Evolutionary conservation across 495 filamentous ascomycete genomes (phyloP).

Genomic region (Talaromyces stipitatus): DNA sequence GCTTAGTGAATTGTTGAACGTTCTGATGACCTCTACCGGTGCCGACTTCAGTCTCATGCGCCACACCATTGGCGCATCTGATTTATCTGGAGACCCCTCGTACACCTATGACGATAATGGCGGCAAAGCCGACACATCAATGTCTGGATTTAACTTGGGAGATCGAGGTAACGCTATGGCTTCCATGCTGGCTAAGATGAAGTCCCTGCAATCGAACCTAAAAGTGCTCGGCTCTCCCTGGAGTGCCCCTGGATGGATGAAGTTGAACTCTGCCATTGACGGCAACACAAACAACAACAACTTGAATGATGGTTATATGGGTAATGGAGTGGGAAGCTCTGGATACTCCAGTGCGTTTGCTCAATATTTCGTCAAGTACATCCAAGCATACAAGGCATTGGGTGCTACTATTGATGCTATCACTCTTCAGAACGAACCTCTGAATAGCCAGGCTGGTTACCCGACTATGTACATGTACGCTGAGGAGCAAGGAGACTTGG

Average conservation of each 20-base stretch:
- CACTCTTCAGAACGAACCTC: constrained; percentile 52
- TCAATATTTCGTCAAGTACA: constrained; percentile 50
- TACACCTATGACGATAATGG: constrained; percentile 48
- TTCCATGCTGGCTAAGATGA: constrained; percentile 26
- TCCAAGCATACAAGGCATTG: constrained; percentile 37
- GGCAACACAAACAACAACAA: constrained; percentile 43
- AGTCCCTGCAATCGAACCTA: constrained; percentile 12
- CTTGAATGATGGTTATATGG: constrained; percentile 32
- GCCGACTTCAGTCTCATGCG: constrained; percentile 44
- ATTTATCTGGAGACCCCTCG: constrained; percentile 37
- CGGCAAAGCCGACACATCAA: constrained; percentile 24
- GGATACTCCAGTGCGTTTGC: constrained; percentile 31
- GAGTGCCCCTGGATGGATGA: constrained; percentile 53
- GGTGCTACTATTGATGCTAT: constrained; percentile 46
- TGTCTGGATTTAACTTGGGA: constrained; percentile 40
- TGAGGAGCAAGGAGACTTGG: constrained; percentile 38
- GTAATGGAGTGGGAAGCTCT: neutral
- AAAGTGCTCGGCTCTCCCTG: constrained; percentile 46
- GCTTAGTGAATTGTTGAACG: constrained; percentile 31
- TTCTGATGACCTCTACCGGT: constrained; percentile 26
- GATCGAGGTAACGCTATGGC: constrained; percentile 47
- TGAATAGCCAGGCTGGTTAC: constrained; percentile 43
- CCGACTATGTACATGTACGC: constrained; percentile 48
- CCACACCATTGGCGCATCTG: constrained; percentile 48
- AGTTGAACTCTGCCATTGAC: constrained; percentile 42